Percentiles rank a stretch among this genome's conserved stretches.
These are phyloP conservation scores for Penicillium parvum DNA, from an alignment of 495 filamentous ascomycete species.

Conservation along the genomic window DNA sequence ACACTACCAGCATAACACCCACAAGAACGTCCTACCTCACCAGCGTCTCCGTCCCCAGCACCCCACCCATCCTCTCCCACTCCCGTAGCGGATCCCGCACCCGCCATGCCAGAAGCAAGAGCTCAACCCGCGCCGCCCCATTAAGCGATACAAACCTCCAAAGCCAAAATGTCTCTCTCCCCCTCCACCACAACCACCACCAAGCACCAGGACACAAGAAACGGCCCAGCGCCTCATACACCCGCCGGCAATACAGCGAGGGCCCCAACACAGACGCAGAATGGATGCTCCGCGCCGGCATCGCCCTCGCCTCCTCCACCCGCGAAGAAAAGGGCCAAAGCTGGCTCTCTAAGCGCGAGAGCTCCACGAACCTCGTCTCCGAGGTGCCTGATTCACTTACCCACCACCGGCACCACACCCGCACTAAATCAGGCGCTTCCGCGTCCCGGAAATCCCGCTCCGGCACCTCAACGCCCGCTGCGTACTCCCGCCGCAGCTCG, in stretches of 20 bases:
- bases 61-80: constrained; percentile 45
- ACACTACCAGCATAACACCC: constrained; percentile 13
- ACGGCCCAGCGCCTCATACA: constrained; percentile 4
- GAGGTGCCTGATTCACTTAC: constrained; percentile 22
- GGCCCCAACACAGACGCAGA: constrained; percentile 49
- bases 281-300: constrained; percentile 73
- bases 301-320: constrained; percentile 62
- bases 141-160: constrained; percentile 38
- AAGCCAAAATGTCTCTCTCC: constrained; percentile 18
- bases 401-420: constrained; percentile 22
- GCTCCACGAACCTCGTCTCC: constrained; percentile 62
- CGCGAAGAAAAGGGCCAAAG: constrained; percentile 75
- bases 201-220: constrained; percentile 14
- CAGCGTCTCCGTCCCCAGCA: constrained; percentile 42
- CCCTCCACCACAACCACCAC: constrained; percentile 26
- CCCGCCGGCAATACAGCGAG: constrained; percentile 6
- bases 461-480: constrained; percentile 35
- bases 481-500: constrained; percentile 27
- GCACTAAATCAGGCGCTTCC: constrained; percentile 19
- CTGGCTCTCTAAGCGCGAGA: constrained; percentile 70
- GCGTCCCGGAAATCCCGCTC: constrained; percentile 31
- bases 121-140: constrained; percentile 26
- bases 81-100: constrained; percentile 43
- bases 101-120: constrained; percentile 38
- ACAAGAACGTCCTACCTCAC: constrained; percentile 38